A percentile compares a stretch with the other conserved stretches of the same genome.
phyloP scores from a whole-genome alignment of 768 basidiomycete species.

The Russula sp. region DNA sequence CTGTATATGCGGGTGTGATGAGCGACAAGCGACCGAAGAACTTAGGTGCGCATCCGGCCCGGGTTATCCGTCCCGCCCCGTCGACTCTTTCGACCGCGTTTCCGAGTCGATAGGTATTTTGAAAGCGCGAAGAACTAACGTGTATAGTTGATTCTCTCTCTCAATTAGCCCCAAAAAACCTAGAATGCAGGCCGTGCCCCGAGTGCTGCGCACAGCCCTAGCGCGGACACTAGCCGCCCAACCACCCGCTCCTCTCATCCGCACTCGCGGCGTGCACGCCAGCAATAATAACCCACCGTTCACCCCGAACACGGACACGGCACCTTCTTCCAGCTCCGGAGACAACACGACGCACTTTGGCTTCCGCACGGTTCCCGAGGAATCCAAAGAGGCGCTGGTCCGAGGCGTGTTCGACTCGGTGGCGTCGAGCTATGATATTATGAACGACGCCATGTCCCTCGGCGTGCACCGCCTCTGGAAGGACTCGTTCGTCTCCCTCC shows the following conservation, averaged over 20 bases:
- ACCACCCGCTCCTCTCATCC: conserved; percentile 5
- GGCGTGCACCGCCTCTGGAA: conserved; percentile 98
- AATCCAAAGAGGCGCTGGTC: conserved; percentile 82
- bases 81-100: neutral
- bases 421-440: conserved; percentile 90
- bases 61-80: neutral
- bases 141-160: neutral
- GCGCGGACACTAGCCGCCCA: neutral
- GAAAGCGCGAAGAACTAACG: neutral
- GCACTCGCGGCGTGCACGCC: conserved; percentile 15
- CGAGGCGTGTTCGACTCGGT: conserved; percentile 94
- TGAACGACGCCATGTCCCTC: conserved; percentile 99
- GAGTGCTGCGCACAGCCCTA: conserved; percentile 2
- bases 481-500: conserved; percentile 69
- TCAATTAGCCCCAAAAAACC: neutral
- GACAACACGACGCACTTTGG: conserved; percentile 79
- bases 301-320: neutral
- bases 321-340: conserved; percentile 4
- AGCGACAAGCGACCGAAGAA: no score
- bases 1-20: no score
- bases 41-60: neutral
- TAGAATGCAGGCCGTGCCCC: conserved; percentile 15
- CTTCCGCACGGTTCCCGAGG: conserved; percentile 81
- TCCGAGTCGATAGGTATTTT: no score
- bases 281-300: neutral